Evolutionary conservation across 2,329 filamentous ascomycete species (phyloP).

Genomic region (Trichoderma brevicompactum): DNA sequence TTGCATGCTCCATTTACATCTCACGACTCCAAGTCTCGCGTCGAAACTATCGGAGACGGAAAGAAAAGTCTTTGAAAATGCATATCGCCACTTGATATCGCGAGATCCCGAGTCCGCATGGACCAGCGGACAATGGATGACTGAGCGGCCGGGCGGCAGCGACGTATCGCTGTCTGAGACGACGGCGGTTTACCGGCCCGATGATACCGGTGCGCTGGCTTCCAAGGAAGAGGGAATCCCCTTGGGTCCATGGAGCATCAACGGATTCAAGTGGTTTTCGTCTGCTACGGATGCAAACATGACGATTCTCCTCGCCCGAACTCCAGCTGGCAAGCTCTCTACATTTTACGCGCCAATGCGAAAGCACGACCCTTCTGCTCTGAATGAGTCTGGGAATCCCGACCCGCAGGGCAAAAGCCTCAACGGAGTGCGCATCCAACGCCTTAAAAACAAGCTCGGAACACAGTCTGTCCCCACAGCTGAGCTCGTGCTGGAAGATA

Average conservation of each 20-base stretch:
- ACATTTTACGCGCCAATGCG: constrained; percentile 69
- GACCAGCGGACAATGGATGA: constrained; percentile 82
- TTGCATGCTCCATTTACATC: constrained; percentile 52
- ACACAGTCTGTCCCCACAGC: constrained; percentile 72
- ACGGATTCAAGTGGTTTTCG: constrained; percentile 64
- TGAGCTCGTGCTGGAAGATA: constrained; percentile 67
- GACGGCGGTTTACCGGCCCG: constrained; percentile 47
- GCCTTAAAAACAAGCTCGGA: constrained; percentile 74
- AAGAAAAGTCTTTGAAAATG: constrained; percentile 52
- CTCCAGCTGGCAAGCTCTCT: constrained; percentile 53
- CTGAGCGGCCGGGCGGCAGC: constrained; percentile 69
- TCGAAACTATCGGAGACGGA: constrained; percentile 33
- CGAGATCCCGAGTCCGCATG: constrained; percentile 58
- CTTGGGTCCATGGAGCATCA: constrained; percentile 62
- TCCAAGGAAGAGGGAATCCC: constrained; percentile 35
- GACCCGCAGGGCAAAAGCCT: constrained; percentile 43
- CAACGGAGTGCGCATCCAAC: constrained; percentile 70
- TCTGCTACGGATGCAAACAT: constrained; percentile 47
- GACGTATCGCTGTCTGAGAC: constrained; percentile 73
- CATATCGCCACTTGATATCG: constrained; percentile 57
- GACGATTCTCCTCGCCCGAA: constrained; percentile 66
- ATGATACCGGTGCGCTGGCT: constrained; percentile 25
- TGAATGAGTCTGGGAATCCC: constrained; percentile 36
- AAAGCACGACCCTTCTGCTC: constrained; percentile 43
- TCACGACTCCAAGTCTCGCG: constrained; percentile 41